Base-by-base conservation (phyloP, 306 rosid species). In the Quercus wislizeni region DNA sequence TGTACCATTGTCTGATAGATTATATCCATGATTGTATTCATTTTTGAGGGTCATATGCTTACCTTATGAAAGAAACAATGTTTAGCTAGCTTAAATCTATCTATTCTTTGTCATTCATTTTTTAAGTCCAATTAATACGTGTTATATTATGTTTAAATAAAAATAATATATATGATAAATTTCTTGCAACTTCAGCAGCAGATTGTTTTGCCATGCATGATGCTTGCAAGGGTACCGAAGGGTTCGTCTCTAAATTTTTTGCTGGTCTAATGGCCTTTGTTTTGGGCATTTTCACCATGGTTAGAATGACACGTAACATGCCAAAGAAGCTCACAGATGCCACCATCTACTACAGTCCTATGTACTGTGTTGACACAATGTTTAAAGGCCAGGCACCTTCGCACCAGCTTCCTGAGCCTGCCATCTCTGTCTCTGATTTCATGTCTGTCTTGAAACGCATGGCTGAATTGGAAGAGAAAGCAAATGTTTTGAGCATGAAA, bases 281-380 rank as follows among this genome's bases (percentile, higher is more conserved):
- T 28, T 86, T 92, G 97, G 96, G 97, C 12, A 85, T 92, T 6
- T 72, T 92, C 21, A 81, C 99, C 38, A 87, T 92, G 93, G 96
- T 90, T 57, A 90, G 89, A 76, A 79, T 92, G 83, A 90, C 91
- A 5, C 80, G 85, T 27, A 91, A 78, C 91, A 86, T 92, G 93
- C 97, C 95, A 1, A 92, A 85, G 91, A 89, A 83, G 85, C 90
- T 92, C 51, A 89, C 95, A 1, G 90, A 91, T 78, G 91, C 96
- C 61, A 87, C 87, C 88, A 82, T 91, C 83, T 91, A 92, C 88
- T 88, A 91, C 77, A 86, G 80, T 71, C 71, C 89, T 19, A 78
- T 54, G 64, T 89, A 76, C 78, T 81, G 82, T 5, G 83, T 43
- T 4, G 87, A 86, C 12, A 17, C 79, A 18, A 30, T 73, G 84